Percentiles rank a stretch among this genome's conserved stretches.
phyloP scores from a whole-genome alignment of 805 yeast genomes.

The Komagataella ulmi region DNA sequence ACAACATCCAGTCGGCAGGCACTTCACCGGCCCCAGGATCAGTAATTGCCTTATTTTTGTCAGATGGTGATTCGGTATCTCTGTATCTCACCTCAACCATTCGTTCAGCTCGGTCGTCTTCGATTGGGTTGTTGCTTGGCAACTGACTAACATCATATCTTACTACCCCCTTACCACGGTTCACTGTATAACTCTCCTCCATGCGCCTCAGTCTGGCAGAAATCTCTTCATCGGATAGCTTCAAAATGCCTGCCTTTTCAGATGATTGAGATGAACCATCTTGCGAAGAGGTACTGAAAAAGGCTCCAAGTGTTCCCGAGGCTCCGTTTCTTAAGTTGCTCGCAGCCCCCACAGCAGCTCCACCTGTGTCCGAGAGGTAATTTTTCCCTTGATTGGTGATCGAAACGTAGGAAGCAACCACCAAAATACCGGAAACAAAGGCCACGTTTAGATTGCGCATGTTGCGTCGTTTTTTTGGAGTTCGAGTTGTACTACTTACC shows the following conservation, averaged over 20 bases:
- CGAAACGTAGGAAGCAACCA: constrained; percentile 20
- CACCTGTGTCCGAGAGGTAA: constrained; percentile 15
- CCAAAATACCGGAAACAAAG: constrained; percentile 17
- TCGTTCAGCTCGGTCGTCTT: constrained; percentile 84
- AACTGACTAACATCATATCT: constrained; percentile 85
- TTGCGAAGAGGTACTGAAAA: constrained; percentile 31
- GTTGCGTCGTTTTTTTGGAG: constrained; percentile 9
- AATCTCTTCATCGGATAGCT: constrained; percentile 60
- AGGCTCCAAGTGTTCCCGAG: constrained; percentile 3
- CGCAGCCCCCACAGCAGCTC: constrained; percentile 1
- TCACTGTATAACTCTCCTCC: constrained; percentile 72
- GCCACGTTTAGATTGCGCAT: constrained; percentile 13
- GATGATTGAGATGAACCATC: constrained; percentile 20
- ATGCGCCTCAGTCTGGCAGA: constrained; percentile 50
- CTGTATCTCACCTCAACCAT: constrained; percentile 64
- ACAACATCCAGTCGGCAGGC: constrained; percentile 77
- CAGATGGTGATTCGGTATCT: constrained; percentile 37
- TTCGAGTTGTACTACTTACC: neutral
- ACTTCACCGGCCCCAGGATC: constrained; percentile 6
- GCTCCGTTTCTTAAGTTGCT: constrained; percentile 2
- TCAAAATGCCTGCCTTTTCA: constrained; percentile 39
- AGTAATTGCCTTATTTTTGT: constrained; percentile 6
- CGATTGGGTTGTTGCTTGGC: constrained; percentile 87
- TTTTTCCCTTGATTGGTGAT: constrained; percentile 9
- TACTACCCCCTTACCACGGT: constrained; percentile 76